A percentile compares a stretch with the other conserved stretches of the same genome.
phyloP scores from a whole-genome alignment of 768 basidiomycete species.

The Pulveroboletus sp. region DNA sequence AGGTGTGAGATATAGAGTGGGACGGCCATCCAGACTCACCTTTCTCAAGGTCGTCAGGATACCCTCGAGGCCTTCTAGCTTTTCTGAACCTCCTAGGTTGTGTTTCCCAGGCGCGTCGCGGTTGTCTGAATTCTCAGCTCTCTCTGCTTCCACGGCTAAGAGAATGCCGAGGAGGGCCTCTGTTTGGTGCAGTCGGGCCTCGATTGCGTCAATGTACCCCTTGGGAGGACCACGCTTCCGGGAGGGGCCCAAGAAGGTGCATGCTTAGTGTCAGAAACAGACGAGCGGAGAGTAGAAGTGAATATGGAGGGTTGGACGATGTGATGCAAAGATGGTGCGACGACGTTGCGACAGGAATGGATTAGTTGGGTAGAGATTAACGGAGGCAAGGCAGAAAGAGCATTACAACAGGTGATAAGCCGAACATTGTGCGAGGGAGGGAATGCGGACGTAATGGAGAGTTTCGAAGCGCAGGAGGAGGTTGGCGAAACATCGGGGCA shows the following conservation, averaged over 20 bases:
- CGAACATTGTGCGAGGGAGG: conserved; percentile 2
- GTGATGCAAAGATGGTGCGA: too few species aligned
- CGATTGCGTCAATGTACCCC: conserved; percentile 93
- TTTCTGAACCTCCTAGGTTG: conserved; percentile 4
- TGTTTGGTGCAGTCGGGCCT: conserved; percentile 85
- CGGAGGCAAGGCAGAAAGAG: conserved; percentile 2
- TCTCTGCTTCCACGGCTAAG: conserved; percentile 41
- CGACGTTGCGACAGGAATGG: conserved; percentile 5
- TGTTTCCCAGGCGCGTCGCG: conserved; percentile 28
- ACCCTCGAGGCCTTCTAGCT: conserved; percentile 17
- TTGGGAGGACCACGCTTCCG: conserved; percentile 86
- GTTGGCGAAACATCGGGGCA: too few species aligned
- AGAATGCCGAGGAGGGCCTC: conserved; percentile 86
- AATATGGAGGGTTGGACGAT: conserved; percentile 21
- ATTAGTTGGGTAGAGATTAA: conserved; percentile 8
- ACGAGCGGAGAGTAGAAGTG: too few species aligned
- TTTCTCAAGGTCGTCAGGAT: conserved; percentile 49
- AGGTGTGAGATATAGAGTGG: background rate
- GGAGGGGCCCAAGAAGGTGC: conserved; percentile 75
- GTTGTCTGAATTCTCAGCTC: conserved; percentile 10
- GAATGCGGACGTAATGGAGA: conserved; percentile 5
- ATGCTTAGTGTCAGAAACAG: conserved; percentile 33
- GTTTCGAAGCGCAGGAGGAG: background rate
- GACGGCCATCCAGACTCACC: conserved; percentile 29
- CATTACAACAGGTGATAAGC: conserved; percentile 18